A percentile compares a stretch with the other conserved stretches of the same genome.
Conservation (phyloP, 495 filamentous ascomycete species). For the Penicillium riverlandense region DNA sequence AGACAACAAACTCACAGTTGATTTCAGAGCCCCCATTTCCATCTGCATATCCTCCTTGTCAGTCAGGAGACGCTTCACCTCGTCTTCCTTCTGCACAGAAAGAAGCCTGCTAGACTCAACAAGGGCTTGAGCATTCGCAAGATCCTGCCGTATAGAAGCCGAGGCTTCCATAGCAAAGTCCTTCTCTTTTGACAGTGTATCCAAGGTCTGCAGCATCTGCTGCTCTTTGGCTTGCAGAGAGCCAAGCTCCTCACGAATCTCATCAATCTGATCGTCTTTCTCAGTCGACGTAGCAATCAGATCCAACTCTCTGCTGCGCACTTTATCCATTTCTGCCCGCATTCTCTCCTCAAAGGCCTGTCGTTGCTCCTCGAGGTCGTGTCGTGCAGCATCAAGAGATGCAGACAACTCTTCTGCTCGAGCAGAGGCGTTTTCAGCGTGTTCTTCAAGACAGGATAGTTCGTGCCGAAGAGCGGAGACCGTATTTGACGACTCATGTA, state of each 20-base stretch:
- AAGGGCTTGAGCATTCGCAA: slow-evolving; percentile 5
- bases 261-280: slow-evolving; percentile 40
- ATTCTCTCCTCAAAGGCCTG: slow-evolving; percentile 14
- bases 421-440: slow-evolving; percentile 16
- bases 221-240: slow-evolving; percentile 13
- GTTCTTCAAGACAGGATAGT: slow-evolving; percentile 20
- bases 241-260: slow-evolving; percentile 19
- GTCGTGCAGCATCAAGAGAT: slow-evolving; percentile 14
- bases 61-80: slow-evolving; percentile 14
- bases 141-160: slow-evolving; percentile 11
- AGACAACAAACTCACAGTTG: slow-evolving; percentile 17
- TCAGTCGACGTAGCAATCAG: slow-evolving; percentile 37
- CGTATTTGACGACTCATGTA: slow-evolving; percentile 13
- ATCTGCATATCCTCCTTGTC: slow-evolving; percentile 12
- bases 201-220: slow-evolving; percentile 7
- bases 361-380: slow-evolving; percentile 22
- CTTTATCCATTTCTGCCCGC: slow-evolving; percentile 18
- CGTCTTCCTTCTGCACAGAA: slow-evolving; percentile 19
- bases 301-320: slow-evolving; percentile 33
- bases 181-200: slow-evolving; percentile 14
- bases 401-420: slow-evolving; percentile 21
- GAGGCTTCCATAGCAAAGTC: slow-evolving; percentile 4
- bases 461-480: slow-evolving; percentile 21
- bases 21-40: slow-evolving; percentile 14
- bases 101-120: slow-evolving; percentile 11